Evolutionary conservation across 1,139 yeast species (phyloP).

Genomic region (Candida glucosophila): DNA sequence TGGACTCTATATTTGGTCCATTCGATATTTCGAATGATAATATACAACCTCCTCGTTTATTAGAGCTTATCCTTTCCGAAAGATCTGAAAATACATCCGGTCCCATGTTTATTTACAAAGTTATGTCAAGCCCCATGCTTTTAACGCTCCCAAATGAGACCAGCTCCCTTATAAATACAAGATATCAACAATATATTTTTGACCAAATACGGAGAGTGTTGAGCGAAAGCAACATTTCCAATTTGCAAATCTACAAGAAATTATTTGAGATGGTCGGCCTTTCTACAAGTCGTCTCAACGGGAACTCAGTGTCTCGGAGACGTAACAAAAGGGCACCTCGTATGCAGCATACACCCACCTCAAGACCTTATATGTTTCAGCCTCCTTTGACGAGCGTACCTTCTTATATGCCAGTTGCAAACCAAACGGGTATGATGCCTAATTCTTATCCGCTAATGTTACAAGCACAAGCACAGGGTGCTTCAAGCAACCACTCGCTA

Average conservation of each 20-base stretch:
- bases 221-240: constrained; percentile 44
- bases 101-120: constrained; percentile 75
- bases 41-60: constrained; percentile 13
- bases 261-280: constrained; percentile 91
- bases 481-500: constrained; percentile 4
- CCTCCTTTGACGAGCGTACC: not conserved
- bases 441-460: not conserved
- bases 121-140: constrained; percentile 56
- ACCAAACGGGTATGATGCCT: constrained; percentile 4
- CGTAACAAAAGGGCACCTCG: constrained; percentile 16
- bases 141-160: constrained; percentile 28
- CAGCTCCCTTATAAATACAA: constrained; percentile 16
- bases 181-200: constrained; percentile 49
- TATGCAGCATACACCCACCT: constrained; percentile 1
- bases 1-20: constrained; percentile 59
- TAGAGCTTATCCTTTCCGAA: constrained; percentile 43
- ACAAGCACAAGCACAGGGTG: constrained; percentile 1
- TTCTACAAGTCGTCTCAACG: constrained; percentile 25
- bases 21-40: constrained; percentile 20
- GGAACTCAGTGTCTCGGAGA: constrained; percentile 10
- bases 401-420: not conserved
- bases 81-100: constrained; percentile 58
- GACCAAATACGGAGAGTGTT: constrained; percentile 55
- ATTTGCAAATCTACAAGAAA: constrained; percentile 72
- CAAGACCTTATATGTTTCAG: constrained; percentile 1